Conservation (phyloP, 208 protist species). For the Crithidia thermophila region DNA sequence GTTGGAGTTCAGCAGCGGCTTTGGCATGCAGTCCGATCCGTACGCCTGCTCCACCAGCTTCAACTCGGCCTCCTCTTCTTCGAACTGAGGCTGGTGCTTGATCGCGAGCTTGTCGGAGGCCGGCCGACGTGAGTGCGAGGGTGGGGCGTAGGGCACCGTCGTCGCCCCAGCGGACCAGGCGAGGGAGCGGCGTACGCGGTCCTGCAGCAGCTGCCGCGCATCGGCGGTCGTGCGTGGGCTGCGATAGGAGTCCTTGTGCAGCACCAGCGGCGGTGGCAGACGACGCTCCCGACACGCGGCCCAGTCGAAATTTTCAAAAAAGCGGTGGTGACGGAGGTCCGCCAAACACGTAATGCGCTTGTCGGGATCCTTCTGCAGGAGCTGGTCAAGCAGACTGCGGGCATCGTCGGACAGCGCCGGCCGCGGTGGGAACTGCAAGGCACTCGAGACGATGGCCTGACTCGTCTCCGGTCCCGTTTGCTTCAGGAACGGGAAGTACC, state of each 20-base stretch:
- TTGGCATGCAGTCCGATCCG: constrained; percentile 34
- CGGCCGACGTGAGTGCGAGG: constrained; percentile 10
- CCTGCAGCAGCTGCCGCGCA: constrained; percentile 31
- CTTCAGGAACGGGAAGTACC: constrained; percentile 78
- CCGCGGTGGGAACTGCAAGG: constrained; percentile 56
- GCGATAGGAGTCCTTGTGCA: constrained; percentile 62
- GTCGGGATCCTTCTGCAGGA: constrained; percentile 66
- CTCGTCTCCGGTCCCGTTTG: constrained; percentile 55
- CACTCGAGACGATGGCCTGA: constrained; percentile 45
- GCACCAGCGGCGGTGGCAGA: constrained; percentile 55
- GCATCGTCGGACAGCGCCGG: constrained; percentile 35
- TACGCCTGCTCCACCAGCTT: constrained; percentile 38
- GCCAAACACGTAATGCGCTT: constrained; percentile 50
- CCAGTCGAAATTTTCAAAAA: constrained; percentile 84
- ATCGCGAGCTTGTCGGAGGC: constrained; percentile 11
- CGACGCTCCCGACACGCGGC: constrained; percentile 49
- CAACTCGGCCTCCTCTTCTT: constrained; percentile 48
- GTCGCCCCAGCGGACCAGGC: constrained; percentile 13
- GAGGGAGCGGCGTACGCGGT: constrained; percentile 31
- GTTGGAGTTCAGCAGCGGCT: constrained; percentile 30
- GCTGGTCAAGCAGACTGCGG: constrained; percentile 39
- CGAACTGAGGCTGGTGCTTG: constrained; percentile 32
- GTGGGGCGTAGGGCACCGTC: constrained; percentile 1
- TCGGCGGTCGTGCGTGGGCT: constrained; percentile 23
- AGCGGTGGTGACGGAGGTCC: constrained; percentile 52